Evolutionary conservation across 2,329 filamentous ascomycete genomes (phyloP), one percentile per base, ranked within the genome.

Genomic region (Trichoderma endophyticum): DNA sequence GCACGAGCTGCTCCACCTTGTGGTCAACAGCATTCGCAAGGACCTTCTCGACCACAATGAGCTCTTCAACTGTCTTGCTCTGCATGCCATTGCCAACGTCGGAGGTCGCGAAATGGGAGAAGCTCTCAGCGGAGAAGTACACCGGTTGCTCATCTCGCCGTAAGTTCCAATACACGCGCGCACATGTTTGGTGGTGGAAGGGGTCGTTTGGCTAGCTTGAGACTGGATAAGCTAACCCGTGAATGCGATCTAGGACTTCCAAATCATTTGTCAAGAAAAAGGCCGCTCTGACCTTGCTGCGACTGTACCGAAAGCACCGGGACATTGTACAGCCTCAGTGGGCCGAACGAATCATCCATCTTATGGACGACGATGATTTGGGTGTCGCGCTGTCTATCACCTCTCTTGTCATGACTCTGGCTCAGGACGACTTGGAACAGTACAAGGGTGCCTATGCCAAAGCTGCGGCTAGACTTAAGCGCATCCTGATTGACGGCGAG

Each of bases 211-310:
- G 8, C 14, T 43, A n/a, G n/a, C 48, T 60, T 2, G 28, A 34
- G 30, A 14, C 28, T 30, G 43, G 62, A 21, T 11, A 48, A 39
- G 74, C 73, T 72, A 18, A 73, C 54, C 14, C 1, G n/a, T 39
- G 48, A 18, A 62, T 62, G 21, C 26, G 28, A 26, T 6, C 26
- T 65, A 86, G 85, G 61, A 86, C 86, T 8, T 98, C 95, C 1
- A 99, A 98, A 82, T 91, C 96, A 0, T 99, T 99, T 77, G 96
- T 99, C 73, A 99, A 99, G 87, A 99, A 99, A 84, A 99, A 99
- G 86, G 95, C 96, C 1, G 96, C 96, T 7, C 85, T 99, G 67
- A 99, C 96, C 0, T 87, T 99, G 43, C 89, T 99, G 70, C 92
- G 96, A 70, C 84, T 99, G 6, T 99, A 98, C 83, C 93, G 96